Base-by-base conservation (phyloP, 2,329 filamentous ascomycete species). In the Cytospora piceicola region DNA sequence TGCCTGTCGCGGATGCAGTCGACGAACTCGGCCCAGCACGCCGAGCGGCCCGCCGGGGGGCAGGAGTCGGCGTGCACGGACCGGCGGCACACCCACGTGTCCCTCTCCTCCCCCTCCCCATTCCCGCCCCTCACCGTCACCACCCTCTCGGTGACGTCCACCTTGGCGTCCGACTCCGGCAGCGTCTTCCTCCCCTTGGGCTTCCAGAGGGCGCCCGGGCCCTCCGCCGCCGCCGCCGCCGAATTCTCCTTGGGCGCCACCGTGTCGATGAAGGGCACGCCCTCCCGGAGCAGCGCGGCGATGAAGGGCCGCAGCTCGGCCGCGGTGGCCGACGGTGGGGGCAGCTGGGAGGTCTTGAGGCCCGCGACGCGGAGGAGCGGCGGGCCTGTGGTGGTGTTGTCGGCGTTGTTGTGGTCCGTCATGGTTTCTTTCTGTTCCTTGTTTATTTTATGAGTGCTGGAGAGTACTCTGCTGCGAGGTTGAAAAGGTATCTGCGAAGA, bases 11-110 rank as follows among this genome's bases (percentile, higher is more conserved):
- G 85, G 73, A 92, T 83, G 69, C 80, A 82, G 39, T 74, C 75
- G 46, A 82, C 79, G 73, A 92, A 90, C 75, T 93, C 90, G 0
- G 77, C 78, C 84, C 88, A 91, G 55, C 73, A 79, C 12, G 88
- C 89, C 0, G 87, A 87, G 11, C 85, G 83, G 29, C 71, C 71
- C 22, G 79, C 76, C 7, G 75, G n/a, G n/a, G n/a, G n/a, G n/a
- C n/a, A n/a, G n/a, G n/a, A 77, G 71, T 89, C 82, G 65, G 78
- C 78, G 73, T 93, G 90, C 52, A 84, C 76, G 73, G 87, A 90
- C 54, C 82, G 82, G 64, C 90, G 83, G 51, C 85, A 85, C 61
- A 83, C 83, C 90, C 90, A 93, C 22, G 80, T 82, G 75, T 90
- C 88, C 9, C 15, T 27, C 57, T 3, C 4, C 27, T 8, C 6